Base-by-base conservation (phyloP, 257 asterid species). In the Solanum rostratum region DNA sequence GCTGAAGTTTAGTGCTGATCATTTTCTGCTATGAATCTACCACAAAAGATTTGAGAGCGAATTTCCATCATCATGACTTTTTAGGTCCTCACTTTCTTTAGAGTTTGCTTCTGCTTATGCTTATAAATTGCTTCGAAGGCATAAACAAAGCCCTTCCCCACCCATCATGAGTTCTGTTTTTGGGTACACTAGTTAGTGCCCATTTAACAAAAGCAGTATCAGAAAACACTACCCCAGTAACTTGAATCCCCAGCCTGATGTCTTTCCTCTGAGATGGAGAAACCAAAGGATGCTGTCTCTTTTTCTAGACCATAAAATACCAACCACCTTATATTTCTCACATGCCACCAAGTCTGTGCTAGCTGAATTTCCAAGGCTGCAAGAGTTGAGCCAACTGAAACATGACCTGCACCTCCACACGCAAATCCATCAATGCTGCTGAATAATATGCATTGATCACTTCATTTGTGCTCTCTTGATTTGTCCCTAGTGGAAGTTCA, bases 381-480 rank as follows among this genome's bases (percentile, higher is more conserved):
- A 70, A 96, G 46, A 10, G 96, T 90, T 1, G 99, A 91, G 45
- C 97, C 98, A 6, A 89, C 85, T 1, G 94, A 89, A 84, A 89
- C 91, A 19, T 93, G 97, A 84, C 93, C 94, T 70, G 95, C 88
- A 55, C 95, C 99, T 15, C 99, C 98, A 79, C 91, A 95, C 7
- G 96, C 95, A 76, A 92, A 83, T 63, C 99, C 96, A 93, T 88
- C 27, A 96, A 82, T 85, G 97, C 97, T 16, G 98, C 97, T 24
- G 99, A 94, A 73, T 95, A 95, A 84, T 96, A 96, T 11, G 94
- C 98, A 83, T 92, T 96, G 62, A 96, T 87, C 1, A 98, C 98
- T 91, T 96, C 98, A 6, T 98, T 95, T 3, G 97, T 91, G 92
- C 97, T 96, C 84, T 95, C 98, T 65, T 96, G 98, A 82, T 96